Conservation (phyloP, 345 rosid genomes). For the Eucalyptus marginata region DNA sequence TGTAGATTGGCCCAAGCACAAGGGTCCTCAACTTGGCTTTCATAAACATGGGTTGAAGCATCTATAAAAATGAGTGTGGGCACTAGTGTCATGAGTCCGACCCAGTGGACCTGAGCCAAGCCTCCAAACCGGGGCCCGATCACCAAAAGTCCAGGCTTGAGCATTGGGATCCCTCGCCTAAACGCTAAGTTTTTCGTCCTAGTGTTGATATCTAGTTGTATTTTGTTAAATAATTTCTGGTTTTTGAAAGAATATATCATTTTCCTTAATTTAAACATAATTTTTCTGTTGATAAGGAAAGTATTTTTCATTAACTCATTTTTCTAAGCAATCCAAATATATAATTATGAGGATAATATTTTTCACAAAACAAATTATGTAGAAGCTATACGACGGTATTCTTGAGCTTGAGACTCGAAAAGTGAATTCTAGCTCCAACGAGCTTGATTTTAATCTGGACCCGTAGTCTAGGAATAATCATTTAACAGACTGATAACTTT, state of each 20-base stretch:
- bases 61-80: no score
- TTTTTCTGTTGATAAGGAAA: neutral
- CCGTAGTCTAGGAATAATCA: neutral
- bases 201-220: neutral
- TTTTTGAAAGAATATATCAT: neutral
- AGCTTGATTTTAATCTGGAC: neutral
- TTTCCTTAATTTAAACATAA: neutral
- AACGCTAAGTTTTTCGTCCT: neutral
- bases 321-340: neutral
- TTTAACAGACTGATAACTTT: neutral
- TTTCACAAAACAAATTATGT: neutral
- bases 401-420: neutral
- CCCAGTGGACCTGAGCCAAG: neutral
- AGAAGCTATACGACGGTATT: neutral
- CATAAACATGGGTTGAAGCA: neutral
- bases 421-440: neutral
- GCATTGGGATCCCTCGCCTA: neutral
- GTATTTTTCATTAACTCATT: accelerated
- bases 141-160: neutral
- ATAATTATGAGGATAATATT: neutral
- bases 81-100: neutral
- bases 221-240: neutral
- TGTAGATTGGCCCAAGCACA: neutral
- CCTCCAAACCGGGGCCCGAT: neutral
- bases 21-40: neutral